Evolutionary conservation across 2,329 filamentous ascomycete genomes (phyloP), one percentile per base, ranked within the genome.

Genomic region (Ilyonectria mors-panacis): DNA sequence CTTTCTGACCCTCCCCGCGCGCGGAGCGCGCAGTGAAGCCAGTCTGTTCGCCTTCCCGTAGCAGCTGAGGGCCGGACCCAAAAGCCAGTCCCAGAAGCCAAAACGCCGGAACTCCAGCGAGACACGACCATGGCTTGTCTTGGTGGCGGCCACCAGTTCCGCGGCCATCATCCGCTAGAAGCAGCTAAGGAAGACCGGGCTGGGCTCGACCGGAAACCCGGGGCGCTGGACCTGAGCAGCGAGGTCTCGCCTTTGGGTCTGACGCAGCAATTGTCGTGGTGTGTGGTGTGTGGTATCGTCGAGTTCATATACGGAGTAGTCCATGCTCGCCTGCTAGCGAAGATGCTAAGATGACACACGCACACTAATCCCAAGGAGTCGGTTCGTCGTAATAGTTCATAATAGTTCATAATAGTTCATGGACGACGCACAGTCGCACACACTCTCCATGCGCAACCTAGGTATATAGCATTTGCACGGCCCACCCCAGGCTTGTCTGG

Each of bases 131-230:
- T 33, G 30, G 30, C 30, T 33, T 33, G 39, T 8, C 15, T 42
- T 42, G 58, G 58, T 55, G 21, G 59, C 59, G 50, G 8, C 42
- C n/a, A 30, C 53, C 60, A 63, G 55, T 53, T 50, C 28, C 45
- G 58, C 61, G 45, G 54, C 26, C 26, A 47, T 45, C 9, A 21
- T 10, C 61, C 54, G 26, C 23, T 45, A 51, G 23, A 50, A 48
- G 12, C 33, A 8, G 54, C 54, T 57, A 28, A 26, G 2, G 19
- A 37, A 17, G 15, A 42, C 17, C 39, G 30, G 37, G 28, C 17
- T 47, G 39, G 19, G 26, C 3, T 26, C 17, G 17, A 33, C 15
- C 1, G 21, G 21, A 12, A 35, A 51, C 17, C 26, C 39, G 15
- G 37, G 37, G 8, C n/a, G 39, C 39, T 42, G 39, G 39, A 12